Base-by-base conservation (phyloP, 768 basidiomycete species). In the Boletus bicolor region DNA sequence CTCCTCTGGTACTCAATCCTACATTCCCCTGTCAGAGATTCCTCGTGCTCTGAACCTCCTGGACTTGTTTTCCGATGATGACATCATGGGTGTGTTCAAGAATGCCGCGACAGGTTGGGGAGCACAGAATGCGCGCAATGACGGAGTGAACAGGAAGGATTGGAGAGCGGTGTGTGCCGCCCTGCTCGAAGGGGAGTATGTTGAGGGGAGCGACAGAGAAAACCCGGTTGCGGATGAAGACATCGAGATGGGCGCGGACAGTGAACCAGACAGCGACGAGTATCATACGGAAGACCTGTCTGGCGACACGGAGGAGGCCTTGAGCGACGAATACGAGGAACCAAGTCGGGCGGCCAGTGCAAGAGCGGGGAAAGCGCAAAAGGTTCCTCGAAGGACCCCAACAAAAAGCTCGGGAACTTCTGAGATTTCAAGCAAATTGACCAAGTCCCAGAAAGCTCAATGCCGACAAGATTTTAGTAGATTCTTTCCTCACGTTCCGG, bases 101-200 rank as follows among this genome's bases (percentile, higher is more conserved):
- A 89, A 87, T 57, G 91, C 91, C 3, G 86, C 87, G 0, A 75
- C 81, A 2, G 91, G 89, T 17, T 91, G 91, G 90, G 70, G 70
- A 46, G 74, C 70, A 12, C 72, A 71, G 10, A 57, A 65, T 35
- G 53, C 55, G 7, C 64, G 61, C 34, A 73, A 68, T 14, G 68
- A 69, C 30, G 67, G 72, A 43, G 80, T 93, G 26, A 81, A 77
- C 60, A 74, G 77, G 47, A 82, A 84, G 30, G 91, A 92, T 65
- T 93, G 88, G 87, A 80, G 87, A 37, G 79, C 88, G 12, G 87
- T 93, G 5, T 93, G 91, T 66, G 83, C 86, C 10, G 86, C 86
- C 5, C 73, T 93, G 12, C 75, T 93, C 5, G 86, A 83, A 55
- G 73, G 72, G 44, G 70, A 66, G 21, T 61, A 68, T 15, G 19